Evolutionary conservation across 148 eudicot species (phyloP), one percentile per base, ranked within the genome.

Genomic region (Rhododendron ovatum): DNA sequence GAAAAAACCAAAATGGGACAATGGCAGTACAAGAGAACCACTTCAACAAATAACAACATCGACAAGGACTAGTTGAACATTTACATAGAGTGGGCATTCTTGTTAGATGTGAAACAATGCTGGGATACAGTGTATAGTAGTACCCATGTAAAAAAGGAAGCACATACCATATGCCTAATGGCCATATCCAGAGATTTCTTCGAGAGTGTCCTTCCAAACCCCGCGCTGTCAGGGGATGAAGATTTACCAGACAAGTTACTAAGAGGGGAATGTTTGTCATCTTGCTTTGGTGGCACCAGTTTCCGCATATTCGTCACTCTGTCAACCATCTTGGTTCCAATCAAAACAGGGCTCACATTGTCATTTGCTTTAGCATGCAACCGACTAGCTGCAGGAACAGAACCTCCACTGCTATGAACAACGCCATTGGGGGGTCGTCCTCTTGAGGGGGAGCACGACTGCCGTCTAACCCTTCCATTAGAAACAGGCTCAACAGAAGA

Each of bases 101-200:
- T 0, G 65, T 30, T 12, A 55, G 69, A 12, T 28, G 47, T 55
- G 71, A 61, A 81, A 71, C 9, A 3, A 55, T 12, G 22, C 45
- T 7, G 69, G 28, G 28, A 30, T 18, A n/a, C n/a, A 18, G 69
- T 35, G 24, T 81, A 73, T 12, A 26, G 74, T 28, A 65, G 67
- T n/a, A 65, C 50, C 43, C 50, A 22, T n/a, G 51, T 47, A 10
- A 28, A 71, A 84, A 83, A 7, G 55, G 55, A 86, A 24, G 81
- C 82, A 83, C 94, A 48, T 90, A 95, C 98, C 98, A 95, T 95
- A 87, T 97, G 99, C 89, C 99, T 91, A 83, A 97, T 93, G 57
- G 99, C 99, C 99, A 97, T 97, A 88, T 97, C 99, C 79, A 95
- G 86, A 67, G 99, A 97, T 89, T 97, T 97, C 88, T 97, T 97